Base-by-base conservation (phyloP, 352 stramenopile species). In the Globisporangium megalacanthum region DNA sequence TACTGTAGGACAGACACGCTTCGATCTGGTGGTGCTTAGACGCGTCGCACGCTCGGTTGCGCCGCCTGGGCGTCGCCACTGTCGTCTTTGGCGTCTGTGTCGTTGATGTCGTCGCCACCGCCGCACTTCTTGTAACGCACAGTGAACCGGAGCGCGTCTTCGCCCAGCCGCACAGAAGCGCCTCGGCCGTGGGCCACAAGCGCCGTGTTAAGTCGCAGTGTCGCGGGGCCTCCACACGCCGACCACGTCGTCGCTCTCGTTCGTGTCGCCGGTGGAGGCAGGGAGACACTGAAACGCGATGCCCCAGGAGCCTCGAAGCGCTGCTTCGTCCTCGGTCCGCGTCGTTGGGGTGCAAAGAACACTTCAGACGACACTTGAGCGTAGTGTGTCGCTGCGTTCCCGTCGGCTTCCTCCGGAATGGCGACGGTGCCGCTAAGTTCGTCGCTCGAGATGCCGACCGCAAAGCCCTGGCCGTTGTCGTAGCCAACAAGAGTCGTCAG, bases 191-290 rank as follows among this genome's bases (percentile, higher is more conserved):
- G 61, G 6, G 65, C 62, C 1, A 70, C 33, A n/a, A 76, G 50
- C 36, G 68, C 65, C 14, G 57, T 63, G 37, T 76, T 73, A 53
- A 76, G 49, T 36, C 68, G 68, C 13, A 76, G 35, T 1, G 15
- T 52, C 33, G 62, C 49, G 15, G 52, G 4, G 19, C 20, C 42
- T 9, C 59, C 59, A 49, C 68, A 76, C 50, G 48, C 35, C 5
- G 61, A 71, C 68, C 68, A 76, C 37, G 66, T 57, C 4, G 56
- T 75, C 17, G 14, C 48, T 29, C 29, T 6, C 22, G 47, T 9
- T 22, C 37, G 14, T 53, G 14, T 15, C 8, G 41, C 55, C 3
- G 31, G 17, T 3, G 15, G 41, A 2, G 41, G 15, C 15, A 47
- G 37, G 15, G 13, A 58, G 36, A 66, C 10, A 39, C 53, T 63